A percentile compares a stretch with the other conserved stretches of the same genome.
Evolutionary conservation across 805 yeast genomes (phyloP).

Genomic region (Candida michaelii): DNA sequence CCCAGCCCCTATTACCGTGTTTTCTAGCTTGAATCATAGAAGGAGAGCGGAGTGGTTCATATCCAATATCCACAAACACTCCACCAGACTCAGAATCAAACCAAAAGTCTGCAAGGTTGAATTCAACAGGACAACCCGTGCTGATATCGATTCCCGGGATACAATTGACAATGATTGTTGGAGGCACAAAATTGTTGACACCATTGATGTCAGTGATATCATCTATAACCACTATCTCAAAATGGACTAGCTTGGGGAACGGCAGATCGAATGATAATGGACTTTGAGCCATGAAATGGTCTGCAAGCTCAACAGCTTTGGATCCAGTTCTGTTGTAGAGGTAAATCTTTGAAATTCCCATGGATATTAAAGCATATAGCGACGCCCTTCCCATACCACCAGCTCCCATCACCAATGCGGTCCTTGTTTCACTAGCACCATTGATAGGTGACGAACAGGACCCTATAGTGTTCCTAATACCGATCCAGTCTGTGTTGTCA

Average conservation of each 20-base stretch:
- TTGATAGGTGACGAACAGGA: constrained; percentile 18
- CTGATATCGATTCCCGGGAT: constrained; percentile 11
- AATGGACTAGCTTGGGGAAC: constrained; percentile 3
- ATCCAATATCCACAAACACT: constrained; percentile 16
- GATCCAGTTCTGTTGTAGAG: constrained; percentile 14
- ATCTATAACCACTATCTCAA: constrained; percentile 3
- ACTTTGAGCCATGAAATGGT: constrained; percentile 12
- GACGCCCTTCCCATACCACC: constrained; percentile 19
- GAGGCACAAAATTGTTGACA: constrained; percentile 7
- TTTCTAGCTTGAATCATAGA: constrained; percentile 8
- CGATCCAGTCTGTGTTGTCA: constrained; percentile 21
- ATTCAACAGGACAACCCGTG: constrained; percentile 7
- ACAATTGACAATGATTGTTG: constrained; percentile 15
- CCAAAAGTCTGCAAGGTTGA: constrained; percentile 14
- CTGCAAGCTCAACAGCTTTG: constrained; percentile 11
- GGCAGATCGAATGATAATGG: constrained; percentile 7
- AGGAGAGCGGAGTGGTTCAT: constrained; percentile 15
- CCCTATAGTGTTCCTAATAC: constrained; percentile 11
- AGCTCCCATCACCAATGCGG: constrained; percentile 19
- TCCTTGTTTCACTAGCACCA: constrained; percentile 14
- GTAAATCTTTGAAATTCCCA: constrained; percentile 15
- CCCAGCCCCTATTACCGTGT: constrained; percentile 15
- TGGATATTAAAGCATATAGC: constrained; percentile 17
- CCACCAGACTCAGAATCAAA: constrained; percentile 17
- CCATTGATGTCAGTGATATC: constrained; percentile 3